Base-by-base conservation (phyloP, 345 rosid genomes). In the Moricandia arvensis region DNA sequence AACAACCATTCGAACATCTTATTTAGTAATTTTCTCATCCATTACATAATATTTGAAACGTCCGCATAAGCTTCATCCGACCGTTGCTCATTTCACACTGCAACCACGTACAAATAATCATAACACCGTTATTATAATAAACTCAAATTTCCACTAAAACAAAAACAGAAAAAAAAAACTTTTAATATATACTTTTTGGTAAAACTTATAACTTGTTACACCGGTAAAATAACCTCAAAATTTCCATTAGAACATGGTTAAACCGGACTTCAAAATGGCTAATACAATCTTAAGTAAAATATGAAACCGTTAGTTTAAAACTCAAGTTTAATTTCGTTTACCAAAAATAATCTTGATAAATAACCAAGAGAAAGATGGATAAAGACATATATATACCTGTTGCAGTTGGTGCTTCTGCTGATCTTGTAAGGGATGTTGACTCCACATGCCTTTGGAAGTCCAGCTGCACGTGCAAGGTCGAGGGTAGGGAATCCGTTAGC, bases 361-460 rank as follows among this genome's bases (percentile, higher is more conserved):
- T 7, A 61, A 16, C 13, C 65, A 18, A 30, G 34, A 59, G 16
- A 27, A 26, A 31, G 13, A 26, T 21, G 24, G 49, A 51, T 59
- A 15, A 16, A 45, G 8, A 64, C 70, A 21, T 74, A n/a, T 74
- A n/a, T 47, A 47, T 79, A 79, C 82, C 37, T 74, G 43, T 63
- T 69, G 79, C 82, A 79, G 72, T 79, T 69, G 54, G 68, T 74
- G 79, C 27, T 53, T 66, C 53, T 55, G 75, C 75, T 79, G 79
- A 79, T 74, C 26, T 15, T 37, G 82, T 43, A 74, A 41, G 79
- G 75, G 33, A 74, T 43, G 12, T 5, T 68, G 63, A 79, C 82
- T 8, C 6, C 11, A 55, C 79, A 74, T 16, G 74, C 61, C 8
- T 1, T 13, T 15, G 82, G 63, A 43, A 79, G 66, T 51, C 79